These are phyloP conservation scores for Sparassis latifolia DNA, from an alignment of 1,284 basidiomycete genomes.

Conservation along the genomic window DNA sequence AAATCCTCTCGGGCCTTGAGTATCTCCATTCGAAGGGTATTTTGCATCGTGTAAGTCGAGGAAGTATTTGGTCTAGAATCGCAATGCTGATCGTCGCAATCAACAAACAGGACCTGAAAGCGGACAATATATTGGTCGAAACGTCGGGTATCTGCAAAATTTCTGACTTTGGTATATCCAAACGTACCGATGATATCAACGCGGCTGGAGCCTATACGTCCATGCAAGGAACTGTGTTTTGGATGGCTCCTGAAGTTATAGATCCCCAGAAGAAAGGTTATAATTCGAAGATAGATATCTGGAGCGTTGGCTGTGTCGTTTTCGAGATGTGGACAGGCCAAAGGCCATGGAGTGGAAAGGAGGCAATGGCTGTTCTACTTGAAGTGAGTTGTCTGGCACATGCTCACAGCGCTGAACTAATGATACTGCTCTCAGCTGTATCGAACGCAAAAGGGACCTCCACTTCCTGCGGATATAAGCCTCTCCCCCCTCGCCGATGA, in stretches of 20 bases:
- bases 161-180: conserved; percentile 96
- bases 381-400: conserved; percentile 48
- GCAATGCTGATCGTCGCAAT: conserved; percentile 4
- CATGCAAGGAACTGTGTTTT: conserved; percentile 97
- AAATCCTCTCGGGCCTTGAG: conserved; percentile 89
- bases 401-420: no score
- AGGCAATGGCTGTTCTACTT: conserved; percentile 90
- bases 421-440: conserved; percentile 50
- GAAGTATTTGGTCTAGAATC: neutral
- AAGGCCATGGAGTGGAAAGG: conserved; percentile 88
- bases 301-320: conserved; percentile 96
- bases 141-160: conserved; percentile 94
- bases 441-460: conserved; percentile 78
- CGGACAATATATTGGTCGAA: conserved; percentile 97
- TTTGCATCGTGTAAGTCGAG: conserved; percentile 70
- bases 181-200: conserved; percentile 83
- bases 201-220: conserved; percentile 78
- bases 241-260: conserved; percentile 99
- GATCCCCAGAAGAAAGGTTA: conserved; percentile 82
- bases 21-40: conserved; percentile 93
- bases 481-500: conserved; percentile 76
- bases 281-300: conserved; percentile 96
- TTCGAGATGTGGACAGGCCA: conserved; percentile 98
- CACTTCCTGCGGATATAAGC: conserved; percentile 79
- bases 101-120: conserved; percentile 78